Evolutionary conservation across 1,139 yeast species (phyloP).

Genomic region (Zygotorulaspora mrakii): DNA sequence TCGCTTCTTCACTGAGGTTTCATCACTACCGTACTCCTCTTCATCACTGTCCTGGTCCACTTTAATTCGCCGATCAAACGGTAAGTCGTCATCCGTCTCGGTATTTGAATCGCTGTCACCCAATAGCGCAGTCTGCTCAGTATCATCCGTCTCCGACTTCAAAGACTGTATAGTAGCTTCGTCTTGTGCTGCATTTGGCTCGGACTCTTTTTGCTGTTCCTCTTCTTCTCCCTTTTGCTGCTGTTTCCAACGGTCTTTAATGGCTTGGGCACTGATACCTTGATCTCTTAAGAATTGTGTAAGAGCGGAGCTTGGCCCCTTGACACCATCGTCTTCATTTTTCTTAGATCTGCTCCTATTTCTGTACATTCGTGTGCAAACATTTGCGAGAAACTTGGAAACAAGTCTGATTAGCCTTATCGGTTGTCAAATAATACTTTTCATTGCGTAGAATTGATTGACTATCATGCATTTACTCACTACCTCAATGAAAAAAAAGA

Average conservation of each 20-base stretch:
- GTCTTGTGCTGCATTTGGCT: slow-evolving; percentile 5
- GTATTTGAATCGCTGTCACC: slow-evolving; percentile 12
- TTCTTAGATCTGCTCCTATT: slow-evolving; percentile 30
- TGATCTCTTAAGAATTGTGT: slow-evolving; percentile 75
- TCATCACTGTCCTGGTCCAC: slow-evolving; percentile 32
- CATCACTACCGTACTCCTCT: slow-evolving; percentile 27
- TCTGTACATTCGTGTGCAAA: slow-evolving; percentile 32
- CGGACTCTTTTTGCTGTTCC: slow-evolving; percentile 6
- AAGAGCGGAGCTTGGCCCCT: slow-evolving; percentile 77
- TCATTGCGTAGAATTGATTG: not conserved
- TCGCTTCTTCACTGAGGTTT: slow-evolving; percentile 8
- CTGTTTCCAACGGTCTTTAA: slow-evolving; percentile 55
- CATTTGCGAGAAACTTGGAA: no score
- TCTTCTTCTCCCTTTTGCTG: slow-evolving; percentile 28
- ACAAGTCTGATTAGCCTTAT: no score
- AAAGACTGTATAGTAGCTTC: not conserved
- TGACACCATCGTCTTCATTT: slow-evolving; percentile 45
- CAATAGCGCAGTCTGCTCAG: slow-evolving; percentile 4
- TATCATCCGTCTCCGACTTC: slow-evolving; percentile 11
- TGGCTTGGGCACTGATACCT: slow-evolving; percentile 81
- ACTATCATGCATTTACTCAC: not conserved
- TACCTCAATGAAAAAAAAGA: slow-evolving; percentile 5
- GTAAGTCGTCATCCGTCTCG: slow-evolving; percentile 21
- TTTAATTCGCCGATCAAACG: slow-evolving; percentile 10
- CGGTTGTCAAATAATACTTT: no score